Percentiles rank a stretch among this genome's conserved stretches.
Evolutionary conservation across 2,329 filamentous ascomycete species (phyloP).

Genomic region (Furcasterigmium sp.): DNA sequence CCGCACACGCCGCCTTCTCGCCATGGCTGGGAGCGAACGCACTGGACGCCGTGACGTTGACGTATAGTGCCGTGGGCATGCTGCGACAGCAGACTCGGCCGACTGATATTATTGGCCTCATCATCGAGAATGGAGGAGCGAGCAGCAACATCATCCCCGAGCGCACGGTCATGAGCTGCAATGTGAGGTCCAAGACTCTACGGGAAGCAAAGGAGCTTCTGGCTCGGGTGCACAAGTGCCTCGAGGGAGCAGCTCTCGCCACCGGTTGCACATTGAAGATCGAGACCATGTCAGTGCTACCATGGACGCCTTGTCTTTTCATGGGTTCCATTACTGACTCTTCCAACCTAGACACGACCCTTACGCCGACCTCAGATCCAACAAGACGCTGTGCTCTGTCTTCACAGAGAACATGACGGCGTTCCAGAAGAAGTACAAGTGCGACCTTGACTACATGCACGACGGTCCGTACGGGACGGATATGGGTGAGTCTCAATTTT

Average conservation of each 20-base stretch:
- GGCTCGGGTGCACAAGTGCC: not conserved
- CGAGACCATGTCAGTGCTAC: not conserved
- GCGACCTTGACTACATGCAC: not conserved
- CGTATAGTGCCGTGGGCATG: conserved; percentile 28
- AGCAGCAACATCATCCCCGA: conserved; percentile 1
- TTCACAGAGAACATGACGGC: not conserved
- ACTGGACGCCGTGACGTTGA: conserved; percentile 27
- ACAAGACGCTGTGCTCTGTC: not conserved
- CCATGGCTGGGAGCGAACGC: conserved; percentile 33
- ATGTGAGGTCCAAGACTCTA: not conserved
- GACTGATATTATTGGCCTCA: not conserved
- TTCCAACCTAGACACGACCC: not conserved
- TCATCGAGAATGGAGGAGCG: conserved; percentile 1
- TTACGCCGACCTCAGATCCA: not conserved
- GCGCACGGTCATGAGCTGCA: not conserved
- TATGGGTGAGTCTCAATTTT: not conserved
- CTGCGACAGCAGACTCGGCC: conserved; percentile 31
- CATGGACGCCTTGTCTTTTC: not conserved
- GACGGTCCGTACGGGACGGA: not conserved
- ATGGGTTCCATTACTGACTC: not conserved
- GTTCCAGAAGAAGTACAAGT: not conserved
- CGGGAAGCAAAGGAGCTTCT: not conserved
- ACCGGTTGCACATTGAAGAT: not conserved
- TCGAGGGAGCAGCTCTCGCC: not conserved
- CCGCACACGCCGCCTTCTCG: conserved; percentile 28